Percentiles rank a stretch among this genome's conserved stretches.
Evolutionary conservation across 2,329 filamentous ascomycete genomes (phyloP).

Genomic region (Phialemonium atrogriseum): DNA sequence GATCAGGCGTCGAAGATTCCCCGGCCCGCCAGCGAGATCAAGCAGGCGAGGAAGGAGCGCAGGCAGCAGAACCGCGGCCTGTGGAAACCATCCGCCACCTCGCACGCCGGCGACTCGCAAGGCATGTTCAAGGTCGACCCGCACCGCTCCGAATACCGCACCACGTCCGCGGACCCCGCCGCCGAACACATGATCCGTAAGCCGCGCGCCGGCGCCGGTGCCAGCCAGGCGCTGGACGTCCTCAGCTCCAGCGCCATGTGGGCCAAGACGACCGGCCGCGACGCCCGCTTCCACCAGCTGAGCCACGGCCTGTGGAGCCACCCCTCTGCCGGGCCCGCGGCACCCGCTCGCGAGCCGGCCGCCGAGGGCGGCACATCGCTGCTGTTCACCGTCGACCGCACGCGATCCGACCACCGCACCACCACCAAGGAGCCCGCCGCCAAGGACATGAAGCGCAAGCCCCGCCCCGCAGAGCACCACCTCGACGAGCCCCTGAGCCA

Average conservation of each 20-base stretch:
- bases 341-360: too few relatives aligned
- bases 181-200: conserved; percentile 14
- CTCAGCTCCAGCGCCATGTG: conserved; percentile 2
- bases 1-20: conserved; percentile 10
- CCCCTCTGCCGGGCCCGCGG: conserved; percentile 9
- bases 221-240: conserved; percentile 1
- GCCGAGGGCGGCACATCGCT: too few relatives aligned
- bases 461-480: conserved; percentile 14
- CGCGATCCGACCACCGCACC: conserved; percentile 17
- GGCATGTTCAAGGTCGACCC: conserved; percentile 2
- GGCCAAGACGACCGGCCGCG: conserved; percentile 1
- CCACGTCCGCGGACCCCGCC: conserved; percentile 12
- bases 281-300: conserved; percentile 1
- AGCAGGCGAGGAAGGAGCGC: conserved; percentile 5
- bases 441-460: conserved; percentile 18
- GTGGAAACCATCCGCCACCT: conserved; percentile 10
- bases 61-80: conserved; percentile 11
- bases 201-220: background rate
- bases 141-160: conserved; percentile 6
- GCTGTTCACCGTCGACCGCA: conserved; percentile 15
- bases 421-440: conserved; percentile 23
- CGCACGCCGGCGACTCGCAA: background rate
- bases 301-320: conserved; percentile 5
- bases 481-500: conserved; percentile 16
- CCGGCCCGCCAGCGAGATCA: conserved; percentile 5